phyloP scores from a whole-genome alignment of 371 early-diverging fungal genomes.

The Apophysomyces sp. region DNA sequence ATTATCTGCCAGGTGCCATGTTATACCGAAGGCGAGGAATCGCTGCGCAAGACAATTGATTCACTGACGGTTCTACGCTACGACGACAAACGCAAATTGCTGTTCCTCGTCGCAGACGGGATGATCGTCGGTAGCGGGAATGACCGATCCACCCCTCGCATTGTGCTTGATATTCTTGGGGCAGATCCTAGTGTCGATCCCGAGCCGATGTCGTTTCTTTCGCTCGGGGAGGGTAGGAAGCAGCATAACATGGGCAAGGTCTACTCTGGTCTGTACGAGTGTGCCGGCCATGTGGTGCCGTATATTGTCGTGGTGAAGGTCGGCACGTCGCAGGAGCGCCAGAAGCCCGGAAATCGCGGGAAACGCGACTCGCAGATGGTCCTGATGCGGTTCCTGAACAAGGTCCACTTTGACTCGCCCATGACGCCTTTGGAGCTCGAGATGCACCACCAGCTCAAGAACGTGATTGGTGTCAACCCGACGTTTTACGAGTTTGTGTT shows the following conservation, averaged over 20 bases:
- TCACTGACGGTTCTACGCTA: constrained; percentile 88
- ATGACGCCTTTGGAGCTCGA: constrained; percentile 89
- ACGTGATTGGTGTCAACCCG: constrained; percentile 87
- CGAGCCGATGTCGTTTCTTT: constrained; percentile 88
- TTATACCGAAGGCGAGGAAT: constrained; percentile 98
- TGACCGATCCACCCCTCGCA: constrained; percentile 95
- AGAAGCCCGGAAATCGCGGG: constrained; percentile 90
- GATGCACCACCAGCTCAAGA: constrained; percentile 89
- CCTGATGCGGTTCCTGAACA: constrained; percentile 94
- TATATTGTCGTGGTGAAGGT: constrained; percentile 96
- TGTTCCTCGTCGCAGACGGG: constrained; percentile 91
- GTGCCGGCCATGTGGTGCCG: constrained; percentile 87
- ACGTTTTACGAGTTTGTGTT: constrained; percentile 89
- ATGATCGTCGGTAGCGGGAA: constrained; percentile 97
- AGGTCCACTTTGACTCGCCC: constrained; percentile 84
- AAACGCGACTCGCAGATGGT: constrained; percentile 99
- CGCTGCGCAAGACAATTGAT: constrained; percentile 91
- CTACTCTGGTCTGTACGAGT: constrained; percentile 95
- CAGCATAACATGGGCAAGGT: constrained; percentile 97
- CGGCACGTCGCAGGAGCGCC: constrained; percentile 76
- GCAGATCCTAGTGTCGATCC: constrained; percentile 80
- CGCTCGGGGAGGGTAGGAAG: constrained; percentile 85
- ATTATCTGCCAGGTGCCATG: constrained; percentile 92
- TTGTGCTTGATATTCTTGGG: constrained; percentile 93
- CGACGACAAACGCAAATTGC: constrained; percentile 93